Evolutionary conservation across 2,329 filamentous ascomycete species (phyloP).

Genomic region (Waltergamsia citrina): DNA sequence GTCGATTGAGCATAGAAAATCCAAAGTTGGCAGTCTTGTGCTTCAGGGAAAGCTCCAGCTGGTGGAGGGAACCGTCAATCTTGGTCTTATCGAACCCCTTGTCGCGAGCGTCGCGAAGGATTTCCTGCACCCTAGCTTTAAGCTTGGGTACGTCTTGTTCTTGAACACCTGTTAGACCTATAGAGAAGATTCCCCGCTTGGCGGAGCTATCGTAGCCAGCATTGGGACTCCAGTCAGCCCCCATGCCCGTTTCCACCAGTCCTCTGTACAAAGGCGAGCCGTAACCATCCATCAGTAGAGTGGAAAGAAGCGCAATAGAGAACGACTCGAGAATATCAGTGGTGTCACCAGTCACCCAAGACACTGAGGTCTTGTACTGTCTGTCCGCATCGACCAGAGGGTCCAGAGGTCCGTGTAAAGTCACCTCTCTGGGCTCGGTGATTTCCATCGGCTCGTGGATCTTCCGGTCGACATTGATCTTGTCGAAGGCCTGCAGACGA

Average conservation of each 20-base stretch:
- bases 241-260: constrained; percentile 80
- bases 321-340: constrained; percentile 82
- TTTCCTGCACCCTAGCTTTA: constrained; percentile 62
- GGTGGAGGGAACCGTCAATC: constrained; percentile 88
- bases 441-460: constrained; percentile 72
- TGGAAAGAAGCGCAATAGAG: constrained; percentile 71
- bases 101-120: constrained; percentile 58
- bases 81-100: constrained; percentile 84
- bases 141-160: constrained; percentile 70
- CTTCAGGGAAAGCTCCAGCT: constrained; percentile 85
- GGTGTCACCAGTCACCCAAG: constrained; percentile 83
- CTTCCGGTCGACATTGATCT: constrained; percentile 58
- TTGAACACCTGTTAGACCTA: constrained; percentile 84
- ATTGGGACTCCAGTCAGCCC: constrained; percentile 90
- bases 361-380: constrained; percentile 88
- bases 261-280: constrained; percentile 87
- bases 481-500: constrained; percentile 64
- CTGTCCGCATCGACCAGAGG: constrained; percentile 76
- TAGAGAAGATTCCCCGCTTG: constrained; percentile 73
- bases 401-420: constrained; percentile 72
- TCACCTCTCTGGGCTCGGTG: constrained; percentile 58
- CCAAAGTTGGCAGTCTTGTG: constrained; percentile 97
- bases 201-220: constrained; percentile 80
- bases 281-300: constrained; percentile 84
- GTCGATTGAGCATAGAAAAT: constrained; percentile 77